Conservation (phyloP, 306 rosid genomes). For the Senna tora region DNA sequence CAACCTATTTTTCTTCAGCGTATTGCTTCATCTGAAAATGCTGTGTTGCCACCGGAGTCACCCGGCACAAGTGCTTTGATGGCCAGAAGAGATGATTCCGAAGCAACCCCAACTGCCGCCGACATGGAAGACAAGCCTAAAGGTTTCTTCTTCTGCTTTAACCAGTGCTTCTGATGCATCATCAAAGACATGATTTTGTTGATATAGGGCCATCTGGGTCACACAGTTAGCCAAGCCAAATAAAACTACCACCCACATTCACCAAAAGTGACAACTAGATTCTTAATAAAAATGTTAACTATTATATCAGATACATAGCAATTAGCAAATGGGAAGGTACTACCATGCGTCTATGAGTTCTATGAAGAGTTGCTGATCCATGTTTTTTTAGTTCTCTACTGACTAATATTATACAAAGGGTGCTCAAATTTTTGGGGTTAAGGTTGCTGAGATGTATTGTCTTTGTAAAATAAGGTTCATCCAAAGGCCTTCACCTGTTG, state of each 20-base stretch:
- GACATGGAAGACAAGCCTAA: constrained; percentile 57
- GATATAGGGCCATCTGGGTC: constrained; percentile 20
- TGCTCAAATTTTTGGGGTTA: constrained; percentile 53
- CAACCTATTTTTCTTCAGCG: constrained; percentile 54
- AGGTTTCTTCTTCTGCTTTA: constrained; percentile 76
- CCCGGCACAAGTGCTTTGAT: constrained; percentile 93
- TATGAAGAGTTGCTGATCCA: constrained; percentile 26
- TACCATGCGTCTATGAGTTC: constrained; percentile 38
- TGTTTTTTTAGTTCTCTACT: constrained; percentile 31
- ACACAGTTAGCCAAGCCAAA: constrained; percentile 45
- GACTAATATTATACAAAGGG: constrained; percentile 36
- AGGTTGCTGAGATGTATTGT: constrained; percentile 83
- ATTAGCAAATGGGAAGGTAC: constrained; percentile 34
- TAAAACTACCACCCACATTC: constrained; percentile 44
- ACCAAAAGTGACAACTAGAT: constrained; percentile 43
- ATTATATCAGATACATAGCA: constrained; percentile 24
- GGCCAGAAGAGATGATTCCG: constrained; percentile 56
- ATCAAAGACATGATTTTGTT: constrained; percentile 13
- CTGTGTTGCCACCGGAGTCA: constrained; percentile 84
- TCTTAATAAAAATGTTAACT: constrained; percentile 44
- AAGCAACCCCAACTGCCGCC: constrained; percentile 46
- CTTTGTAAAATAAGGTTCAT: constrained; percentile 64
- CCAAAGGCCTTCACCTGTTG: constrained; percentile 66
- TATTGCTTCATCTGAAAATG: constrained; percentile 63
- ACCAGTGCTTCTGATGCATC: constrained; percentile 63